Evolutionary conservation across 176 grass and related monocot species (phyloP).

Genomic region (maize (Zea mays)): DNA sequence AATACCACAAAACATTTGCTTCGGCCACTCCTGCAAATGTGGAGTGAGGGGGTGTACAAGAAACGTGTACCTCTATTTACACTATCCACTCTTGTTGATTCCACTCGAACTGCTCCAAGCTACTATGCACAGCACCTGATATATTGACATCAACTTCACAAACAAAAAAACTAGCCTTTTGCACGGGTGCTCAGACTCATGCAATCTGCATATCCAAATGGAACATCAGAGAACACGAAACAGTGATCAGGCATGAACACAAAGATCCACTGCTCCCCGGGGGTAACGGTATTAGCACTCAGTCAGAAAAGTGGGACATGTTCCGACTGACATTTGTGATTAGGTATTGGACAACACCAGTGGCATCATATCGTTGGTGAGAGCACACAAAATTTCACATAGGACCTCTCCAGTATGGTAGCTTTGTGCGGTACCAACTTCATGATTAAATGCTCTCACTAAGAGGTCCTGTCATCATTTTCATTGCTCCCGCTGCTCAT

Average conservation of each 20-base stretch:
- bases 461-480: conserved; percentile 27
- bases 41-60: neutral
- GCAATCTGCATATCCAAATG: conserved; percentile 4
- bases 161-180: neutral
- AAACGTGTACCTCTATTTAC: conserved; percentile 10
- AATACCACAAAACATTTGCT: conserved; percentile 14
- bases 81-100: conserved; percentile 14
- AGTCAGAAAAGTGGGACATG: neutral
- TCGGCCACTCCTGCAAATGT: neutral
- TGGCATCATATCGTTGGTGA: neutral
- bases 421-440: conserved; percentile 1
- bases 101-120: conserved; percentile 26
- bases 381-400: conserved; percentile 5
- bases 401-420: conserved; percentile 11
- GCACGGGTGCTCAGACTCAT: neutral
- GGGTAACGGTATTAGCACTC: conserved; percentile 2
- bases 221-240: neutral
- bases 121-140: conserved; percentile 41
- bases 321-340: neutral
- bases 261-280: conserved; percentile 19
- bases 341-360: conserved; percentile 9
- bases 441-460: conserved; percentile 20
- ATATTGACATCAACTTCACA: conserved; percentile 21
- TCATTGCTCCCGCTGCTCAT: conserved; percentile 1
- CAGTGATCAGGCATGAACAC: conserved; percentile 32